Evolutionary conservation across 345 rosid species (phyloP), one percentile per base, ranked within the genome.

Genomic region (Citrus cavaleriei): DNA sequence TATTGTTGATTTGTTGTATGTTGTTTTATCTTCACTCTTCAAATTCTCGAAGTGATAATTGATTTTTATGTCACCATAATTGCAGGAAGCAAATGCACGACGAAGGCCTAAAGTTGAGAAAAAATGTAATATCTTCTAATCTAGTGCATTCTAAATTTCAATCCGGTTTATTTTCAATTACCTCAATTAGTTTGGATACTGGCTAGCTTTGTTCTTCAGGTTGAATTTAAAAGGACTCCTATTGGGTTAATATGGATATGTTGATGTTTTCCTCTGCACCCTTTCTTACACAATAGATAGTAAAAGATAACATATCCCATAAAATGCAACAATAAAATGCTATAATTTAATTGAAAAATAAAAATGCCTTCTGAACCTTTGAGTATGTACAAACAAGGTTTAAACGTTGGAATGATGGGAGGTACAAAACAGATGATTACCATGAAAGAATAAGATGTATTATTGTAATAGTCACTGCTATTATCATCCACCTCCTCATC

Each of bases 51-150:
- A n/a, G 62, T 42, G 32, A 55, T 55, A 10, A 74, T 19, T 81
- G 37, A 22, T 60, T 18, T 81, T 34, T 38, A 59, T 77, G 72
- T 75, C 38, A 13, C 62, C 66, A 59, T 55, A 68, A 79, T 79
- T 78, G 72, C 90, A 89, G 91, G 91, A 85, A 70, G 87, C 83
- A 64, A 81, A 73, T 59, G 75, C 76, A 8, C 70, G 83, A 61
- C 81, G 75, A 65, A 82, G 71, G 58, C 85, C 83, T 38, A 88
- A 78, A 82, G 85, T 58, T 8, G 89, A 81, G 71, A 89, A 78
- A 58, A 88, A 85, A 80, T 65, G 94, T 89, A 84, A 84, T 25
- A 30, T 73, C 60, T 68, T 72, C 60, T 65, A 13, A 25, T 40
- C 62, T 73, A 65, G 18, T 35, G 8, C n/a, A 49, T 68, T 55